Conservation (phyloP, 2,329 filamentous ascomycete genomes). For the Colletotrichum camelliae region DNA sequence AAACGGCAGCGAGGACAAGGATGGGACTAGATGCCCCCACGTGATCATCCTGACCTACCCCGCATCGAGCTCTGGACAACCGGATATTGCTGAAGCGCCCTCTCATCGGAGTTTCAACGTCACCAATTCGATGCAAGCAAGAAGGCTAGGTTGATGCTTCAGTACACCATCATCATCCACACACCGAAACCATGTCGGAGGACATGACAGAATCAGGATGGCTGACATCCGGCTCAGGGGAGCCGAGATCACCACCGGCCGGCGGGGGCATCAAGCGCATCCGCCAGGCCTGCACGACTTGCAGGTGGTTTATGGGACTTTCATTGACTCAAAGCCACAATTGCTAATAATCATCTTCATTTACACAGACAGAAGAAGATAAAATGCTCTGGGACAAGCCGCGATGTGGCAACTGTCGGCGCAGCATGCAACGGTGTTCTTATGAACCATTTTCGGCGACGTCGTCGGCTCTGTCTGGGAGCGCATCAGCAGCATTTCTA, state of each 20-base stretch:
- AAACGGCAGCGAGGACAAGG: neutral
- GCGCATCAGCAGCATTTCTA: neutral
- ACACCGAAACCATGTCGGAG: neutral
- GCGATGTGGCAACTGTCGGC: neutral
- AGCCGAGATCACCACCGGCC: neutral
- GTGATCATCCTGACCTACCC: neutral
- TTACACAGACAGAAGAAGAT: neutral
- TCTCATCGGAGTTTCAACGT: neutral
- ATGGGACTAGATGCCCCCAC: neutral
- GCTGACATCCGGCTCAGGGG: neutral
- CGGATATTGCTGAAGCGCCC: neutral
- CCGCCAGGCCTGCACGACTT: neutral
- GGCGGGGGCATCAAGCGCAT: neutral
- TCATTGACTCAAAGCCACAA: fast-evolving
- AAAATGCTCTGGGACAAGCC: neutral
- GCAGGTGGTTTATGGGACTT: neutral
- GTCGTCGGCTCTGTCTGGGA: neutral
- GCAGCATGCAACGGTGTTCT: neutral
- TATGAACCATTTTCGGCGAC: neutral
- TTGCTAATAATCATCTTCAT: neutral
- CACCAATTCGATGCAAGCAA: neutral
- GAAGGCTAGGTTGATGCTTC: neutral
- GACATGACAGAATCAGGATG: neutral
- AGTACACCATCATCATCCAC: neutral
- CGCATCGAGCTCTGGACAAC: neutral